Conservation (phyloP, 768 basidiomycete species). For the Suillus spraguei region DNA sequence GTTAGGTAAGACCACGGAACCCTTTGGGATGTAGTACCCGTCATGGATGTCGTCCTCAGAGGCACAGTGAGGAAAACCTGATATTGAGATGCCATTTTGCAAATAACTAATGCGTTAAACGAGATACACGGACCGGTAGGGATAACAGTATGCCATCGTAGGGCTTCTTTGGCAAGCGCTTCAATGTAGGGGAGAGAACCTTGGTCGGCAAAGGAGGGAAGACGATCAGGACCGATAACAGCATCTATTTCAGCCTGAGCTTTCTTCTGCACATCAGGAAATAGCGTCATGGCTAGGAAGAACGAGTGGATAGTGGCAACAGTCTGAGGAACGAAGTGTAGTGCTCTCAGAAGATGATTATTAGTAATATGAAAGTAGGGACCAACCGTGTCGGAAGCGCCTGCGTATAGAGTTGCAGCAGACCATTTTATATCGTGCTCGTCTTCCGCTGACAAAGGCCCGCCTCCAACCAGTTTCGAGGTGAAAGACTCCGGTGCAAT, state of each 20-base stretch:
- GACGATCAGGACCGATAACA: conserved; percentile 58
- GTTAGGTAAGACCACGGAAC: conserved; percentile 29
- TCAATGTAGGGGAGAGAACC: conserved; percentile 59
- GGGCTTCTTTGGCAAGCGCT: conserved; percentile 60
- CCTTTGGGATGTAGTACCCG: conserved; percentile 62
- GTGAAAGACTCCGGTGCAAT: conserved; percentile 51
- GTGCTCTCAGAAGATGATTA: background rate
- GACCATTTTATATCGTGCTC: conserved; percentile 68
- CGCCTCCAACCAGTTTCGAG: conserved; percentile 56
- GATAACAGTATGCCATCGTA: conserved; percentile 44
- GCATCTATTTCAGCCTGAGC: conserved; percentile 66
- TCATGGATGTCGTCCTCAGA: conserved; percentile 64
- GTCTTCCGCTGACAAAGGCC: conserved; percentile 51
- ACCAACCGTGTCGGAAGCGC: conserved; percentile 13
- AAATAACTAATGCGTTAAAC: conserved; percentile 28
- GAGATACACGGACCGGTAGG: conserved; percentile 43
- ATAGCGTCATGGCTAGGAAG: conserved; percentile 9
- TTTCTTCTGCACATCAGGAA: conserved; percentile 51
- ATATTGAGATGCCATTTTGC: conserved; percentile 29
- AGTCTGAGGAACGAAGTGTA: background rate
- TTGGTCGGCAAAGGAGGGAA: conserved; percentile 63
- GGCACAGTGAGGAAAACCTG: conserved; percentile 48
- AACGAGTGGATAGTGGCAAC: conserved; percentile 17
- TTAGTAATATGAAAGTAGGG: background rate
- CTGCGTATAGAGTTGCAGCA: conserved; percentile 34